A percentile compares a stretch with the other conserved stretches of the same genome.
Conservation (phyloP, 768 basidiomycete genomes). For the Sarcodon sp. region DNA sequence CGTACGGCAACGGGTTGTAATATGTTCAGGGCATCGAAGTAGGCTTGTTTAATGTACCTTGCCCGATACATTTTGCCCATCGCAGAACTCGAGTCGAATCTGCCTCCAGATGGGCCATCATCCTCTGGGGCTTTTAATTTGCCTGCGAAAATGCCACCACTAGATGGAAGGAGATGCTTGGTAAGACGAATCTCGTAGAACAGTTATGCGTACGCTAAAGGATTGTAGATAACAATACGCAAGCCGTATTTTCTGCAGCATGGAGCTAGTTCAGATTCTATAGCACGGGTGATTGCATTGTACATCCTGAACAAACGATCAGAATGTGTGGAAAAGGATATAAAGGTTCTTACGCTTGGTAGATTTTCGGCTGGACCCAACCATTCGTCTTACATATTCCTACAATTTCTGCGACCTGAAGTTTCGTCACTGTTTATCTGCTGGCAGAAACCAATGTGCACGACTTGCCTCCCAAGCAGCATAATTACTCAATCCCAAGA, state of each 20-base stretch:
- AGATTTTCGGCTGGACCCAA: conserved; percentile 41
- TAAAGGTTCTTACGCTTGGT: conserved; percentile 33
- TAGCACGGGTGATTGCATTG: conserved; percentile 33
- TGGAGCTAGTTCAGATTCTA: conserved; percentile 37
- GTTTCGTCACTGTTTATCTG: neutral
- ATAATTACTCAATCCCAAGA: conserved; percentile 54
- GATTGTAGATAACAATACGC: conserved; percentile 43
- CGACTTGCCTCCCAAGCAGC: conserved; percentile 35
- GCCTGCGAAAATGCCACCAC: conserved; percentile 46
- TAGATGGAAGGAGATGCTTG: conserved; percentile 6
- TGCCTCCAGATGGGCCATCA: conserved; percentile 21
- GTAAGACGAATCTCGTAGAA: neutral
- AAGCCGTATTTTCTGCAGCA: conserved; percentile 46
- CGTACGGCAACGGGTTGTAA: conserved; percentile 28
- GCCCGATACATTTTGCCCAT: conserved; percentile 33
- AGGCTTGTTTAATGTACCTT: conserved; percentile 28
- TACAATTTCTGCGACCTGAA: conserved; percentile 42
- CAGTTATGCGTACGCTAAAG: conserved; percentile 26
- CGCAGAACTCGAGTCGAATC: conserved; percentile 24
- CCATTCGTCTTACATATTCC: conserved; percentile 41
- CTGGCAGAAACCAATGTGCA: neutral
- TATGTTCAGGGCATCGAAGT: conserved; percentile 28
- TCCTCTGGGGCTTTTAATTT: conserved; percentile 26
- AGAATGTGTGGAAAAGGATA: neutral
- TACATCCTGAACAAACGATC: conserved; percentile 20